Evolutionary conservation across 202 grass and related monocot species (phyloP), one percentile per base, ranked within the genome.

Genomic region (Setaria viridis): DNA sequence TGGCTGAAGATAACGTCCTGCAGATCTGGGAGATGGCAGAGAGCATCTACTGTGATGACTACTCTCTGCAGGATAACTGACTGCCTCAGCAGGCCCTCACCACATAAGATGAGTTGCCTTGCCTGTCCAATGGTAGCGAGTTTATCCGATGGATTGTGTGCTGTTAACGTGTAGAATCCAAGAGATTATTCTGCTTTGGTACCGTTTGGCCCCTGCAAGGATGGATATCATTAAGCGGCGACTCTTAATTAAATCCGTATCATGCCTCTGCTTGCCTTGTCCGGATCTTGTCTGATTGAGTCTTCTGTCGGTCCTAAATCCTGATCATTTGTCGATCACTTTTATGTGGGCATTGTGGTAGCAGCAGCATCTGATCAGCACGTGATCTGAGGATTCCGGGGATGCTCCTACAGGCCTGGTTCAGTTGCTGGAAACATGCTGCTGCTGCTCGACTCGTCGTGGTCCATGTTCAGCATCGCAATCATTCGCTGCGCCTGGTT

Each of bases 11-110:
- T 64, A 99, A 96, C 62, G 85, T 87, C 77, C 67, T 99, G 41
- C 96, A 99, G 79, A 92, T 99, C 70, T 99, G 94, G 94, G 93
- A 99, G 85, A 78, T 99, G 85, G 94, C 90, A n/a, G 88, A 99
- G 70, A 99, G 88, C 90, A 93, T 96, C 72, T 99, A 94, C 88
- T 85, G 76, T 0, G 93, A 99, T 21, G 90, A 99, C 82, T 85
- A 81, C 68, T 66, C 55, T 6, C 9, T 33, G 37, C 62, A 87
- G 14, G 62, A 72, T 35, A 88, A 16, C 47, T 70, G 53, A 84
- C 16, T 79, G 19, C 45, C 58, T 46, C 15, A 21, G 35, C 39
- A 0, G 39, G 39, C 39, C 39, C 35, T 37, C 35, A 4, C 57
- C 20, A 2, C 87, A 41, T 89, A 33, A 66, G 41, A 30, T 57